phyloP scores from a whole-genome alignment of 768 basidiomycete genomes.

The Rhizopogon rudus region DNA sequence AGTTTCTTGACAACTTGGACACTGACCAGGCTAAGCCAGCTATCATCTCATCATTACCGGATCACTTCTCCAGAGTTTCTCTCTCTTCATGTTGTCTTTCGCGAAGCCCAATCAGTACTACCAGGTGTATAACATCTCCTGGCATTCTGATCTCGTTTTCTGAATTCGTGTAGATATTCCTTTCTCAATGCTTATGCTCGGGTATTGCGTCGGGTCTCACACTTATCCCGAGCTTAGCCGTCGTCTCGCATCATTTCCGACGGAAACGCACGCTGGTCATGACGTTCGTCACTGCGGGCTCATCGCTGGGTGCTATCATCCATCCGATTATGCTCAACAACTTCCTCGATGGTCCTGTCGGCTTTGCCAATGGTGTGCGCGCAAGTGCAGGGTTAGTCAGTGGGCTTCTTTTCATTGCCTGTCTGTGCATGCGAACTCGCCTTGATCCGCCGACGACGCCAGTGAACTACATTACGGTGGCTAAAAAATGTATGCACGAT shows the following conservation, averaged over 20 bases:
- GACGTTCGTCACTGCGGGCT: constrained; percentile 36
- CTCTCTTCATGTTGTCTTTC: constrained; percentile 38
- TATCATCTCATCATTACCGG: constrained; percentile 10
- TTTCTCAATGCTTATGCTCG: constrained; percentile 42
- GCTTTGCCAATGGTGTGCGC: constrained; percentile 45
- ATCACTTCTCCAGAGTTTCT: constrained; percentile 13
- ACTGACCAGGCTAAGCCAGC: background rate
- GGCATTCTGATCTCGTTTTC: background rate
- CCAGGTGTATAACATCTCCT: constrained; percentile 26
- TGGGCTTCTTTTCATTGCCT: constrained; percentile 29
- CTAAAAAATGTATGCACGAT: constrained; percentile 11
- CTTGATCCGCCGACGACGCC: constrained; percentile 26
- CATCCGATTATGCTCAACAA: constrained; percentile 30
- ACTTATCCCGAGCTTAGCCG: constrained; percentile 39
- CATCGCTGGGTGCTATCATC: constrained; percentile 23
- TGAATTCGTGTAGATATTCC: constrained; percentile 33
- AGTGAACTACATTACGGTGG: constrained; percentile 12
- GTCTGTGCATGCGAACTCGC: constrained; percentile 32
- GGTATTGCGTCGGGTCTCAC: constrained; percentile 43
- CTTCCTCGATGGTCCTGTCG: constrained; percentile 10
- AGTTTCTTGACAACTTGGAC: background rate
- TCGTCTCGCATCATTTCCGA: constrained; percentile 42
- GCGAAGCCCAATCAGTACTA: constrained; percentile 36
- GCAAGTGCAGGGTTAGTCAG: constrained; percentile 41
- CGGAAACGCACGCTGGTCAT: constrained; percentile 37